Percentiles rank a stretch among this genome's conserved stretches.
Conservation (phyloP, 148 eudicot genomes). For the Fagopyrum homotropicum region DNA sequence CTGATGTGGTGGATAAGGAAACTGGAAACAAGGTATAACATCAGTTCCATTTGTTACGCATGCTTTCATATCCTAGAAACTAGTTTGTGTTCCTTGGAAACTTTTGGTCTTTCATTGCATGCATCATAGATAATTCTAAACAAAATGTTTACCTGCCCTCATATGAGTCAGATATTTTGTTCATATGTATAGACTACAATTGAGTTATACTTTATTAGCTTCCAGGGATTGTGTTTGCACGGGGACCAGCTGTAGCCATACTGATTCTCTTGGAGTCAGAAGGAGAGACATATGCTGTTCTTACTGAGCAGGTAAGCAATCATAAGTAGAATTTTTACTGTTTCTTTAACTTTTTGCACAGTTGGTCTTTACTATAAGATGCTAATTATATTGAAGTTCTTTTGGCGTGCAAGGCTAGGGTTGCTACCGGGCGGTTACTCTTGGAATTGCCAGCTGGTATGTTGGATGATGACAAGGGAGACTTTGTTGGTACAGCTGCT, state of each 20-base stretch:
- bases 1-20: constrained; percentile 72
- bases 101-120: background rate
- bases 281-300: constrained; percentile 83
- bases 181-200: background rate
- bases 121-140: background rate
- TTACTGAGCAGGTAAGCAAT: constrained; percentile 72
- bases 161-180: background rate
- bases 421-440: constrained; percentile 79
- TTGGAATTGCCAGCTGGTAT: constrained; percentile 98
- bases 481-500: constrained; percentile 83
- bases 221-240: constrained; percentile 97
- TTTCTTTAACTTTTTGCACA: background rate
- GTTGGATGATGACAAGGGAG: constrained; percentile 90
- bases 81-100: background rate
- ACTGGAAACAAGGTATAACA: constrained; percentile 64
- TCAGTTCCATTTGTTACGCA: background rate
- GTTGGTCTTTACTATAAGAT: background rate
- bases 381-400: background rate
- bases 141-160: background rate
- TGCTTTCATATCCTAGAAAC: background rate
- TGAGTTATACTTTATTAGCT: constrained; percentile 36
- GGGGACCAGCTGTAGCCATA: constrained; percentile 97
- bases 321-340: constrained; percentile 2
- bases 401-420: constrained; percentile 64
- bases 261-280: constrained; percentile 85